phyloP scores from a whole-genome alignment of 73 alveolate genomes.

The Stentor roeselii region DNA sequence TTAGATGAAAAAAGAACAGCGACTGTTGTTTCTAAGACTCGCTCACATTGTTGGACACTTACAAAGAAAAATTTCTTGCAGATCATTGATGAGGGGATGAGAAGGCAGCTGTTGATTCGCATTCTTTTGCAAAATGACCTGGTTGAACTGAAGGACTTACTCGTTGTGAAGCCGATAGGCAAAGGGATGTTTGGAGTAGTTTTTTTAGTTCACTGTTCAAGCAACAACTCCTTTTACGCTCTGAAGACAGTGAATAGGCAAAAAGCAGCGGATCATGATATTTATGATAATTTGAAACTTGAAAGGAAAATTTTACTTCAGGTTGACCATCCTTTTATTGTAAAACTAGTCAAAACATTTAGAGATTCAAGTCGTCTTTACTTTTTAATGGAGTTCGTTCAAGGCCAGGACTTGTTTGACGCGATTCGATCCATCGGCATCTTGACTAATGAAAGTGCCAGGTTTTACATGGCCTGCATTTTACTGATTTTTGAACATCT shows the following conservation, averaged over 20 bases:
- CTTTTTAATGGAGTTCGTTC: conserved; percentile 47
- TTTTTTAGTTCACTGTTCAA: conserved; percentile 37
- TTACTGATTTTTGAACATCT: conserved; percentile 26
- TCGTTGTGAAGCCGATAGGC: conserved; percentile 36
- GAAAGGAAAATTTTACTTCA: conserved; percentile 44
- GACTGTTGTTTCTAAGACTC: conserved; percentile 28
- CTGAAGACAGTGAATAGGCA: conserved; percentile 40
- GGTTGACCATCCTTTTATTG: conserved; percentile 51
- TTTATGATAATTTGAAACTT: conserved; percentile 40
- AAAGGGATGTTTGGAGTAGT: conserved; percentile 58
- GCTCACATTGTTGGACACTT: conserved; percentile 35
- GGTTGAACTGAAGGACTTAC: conserved; percentile 27
- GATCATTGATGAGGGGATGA: conserved; percentile 55
- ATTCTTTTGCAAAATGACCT: conserved; percentile 29
- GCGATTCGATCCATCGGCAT: conserved; percentile 52
- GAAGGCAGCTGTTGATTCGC: conserved; percentile 28
- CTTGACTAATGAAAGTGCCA: conserved; percentile 35
- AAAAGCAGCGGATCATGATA: conserved; percentile 32
- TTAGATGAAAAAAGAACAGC: conserved; percentile 27
- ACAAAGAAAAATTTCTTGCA: conserved; percentile 48
- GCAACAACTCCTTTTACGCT: conserved; percentile 41
- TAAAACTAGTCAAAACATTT: conserved; percentile 53
- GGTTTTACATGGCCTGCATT: conserved; percentile 39
- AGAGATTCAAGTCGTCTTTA: conserved; percentile 40
- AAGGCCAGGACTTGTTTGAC: conserved; percentile 59